Conservation (phyloP, 1,284 basidiomycete genomes). For the Ceratobasidium sp. region DNA sequence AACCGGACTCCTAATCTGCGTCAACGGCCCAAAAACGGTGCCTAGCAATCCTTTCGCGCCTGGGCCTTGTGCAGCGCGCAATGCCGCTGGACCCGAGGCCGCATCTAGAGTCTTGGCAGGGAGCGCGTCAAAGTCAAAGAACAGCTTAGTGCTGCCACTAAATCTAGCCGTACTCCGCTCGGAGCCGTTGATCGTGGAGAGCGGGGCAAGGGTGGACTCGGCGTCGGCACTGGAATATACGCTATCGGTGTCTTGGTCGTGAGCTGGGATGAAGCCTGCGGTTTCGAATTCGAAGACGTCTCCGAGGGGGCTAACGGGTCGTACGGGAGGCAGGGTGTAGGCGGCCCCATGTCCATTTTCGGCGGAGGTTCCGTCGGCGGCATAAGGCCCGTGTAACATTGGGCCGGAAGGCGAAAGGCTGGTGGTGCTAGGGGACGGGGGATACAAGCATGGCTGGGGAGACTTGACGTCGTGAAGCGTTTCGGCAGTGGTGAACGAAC, state of each 20-base stretch:
- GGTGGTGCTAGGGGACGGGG: neutral
- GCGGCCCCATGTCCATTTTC: no score
- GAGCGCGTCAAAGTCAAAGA: constrained; percentile 27
- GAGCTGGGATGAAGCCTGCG: constrained; percentile 45
- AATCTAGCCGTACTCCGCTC: no score
- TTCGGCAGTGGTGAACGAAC: constrained; percentile 9
- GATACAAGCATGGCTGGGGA: neutral
- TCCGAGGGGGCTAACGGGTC: neutral
- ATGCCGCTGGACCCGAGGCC: neutral
- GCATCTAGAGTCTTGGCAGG: constrained; percentile 14
- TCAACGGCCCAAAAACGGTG: constrained; percentile 8
- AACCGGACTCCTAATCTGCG: constrained; percentile 22
- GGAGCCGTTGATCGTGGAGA: neutral
- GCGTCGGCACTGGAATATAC: neutral
- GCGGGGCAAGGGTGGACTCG: constrained; percentile 4
- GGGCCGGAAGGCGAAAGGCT: neutral
- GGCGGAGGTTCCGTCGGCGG: neutral
- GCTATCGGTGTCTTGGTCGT: constrained; percentile 1
- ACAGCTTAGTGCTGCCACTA: neutral
- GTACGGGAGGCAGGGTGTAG: constrained; percentile 1
- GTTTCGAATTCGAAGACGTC: constrained; percentile 33
- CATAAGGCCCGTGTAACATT: neutral
- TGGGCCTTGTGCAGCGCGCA: constrained; percentile 1
- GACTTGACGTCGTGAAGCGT: neutral
- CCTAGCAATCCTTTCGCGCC: constrained; percentile 6